Base-by-base conservation (phyloP, 1,284 basidiomycete species). In the Cryptococcus maquisensis region DNA sequence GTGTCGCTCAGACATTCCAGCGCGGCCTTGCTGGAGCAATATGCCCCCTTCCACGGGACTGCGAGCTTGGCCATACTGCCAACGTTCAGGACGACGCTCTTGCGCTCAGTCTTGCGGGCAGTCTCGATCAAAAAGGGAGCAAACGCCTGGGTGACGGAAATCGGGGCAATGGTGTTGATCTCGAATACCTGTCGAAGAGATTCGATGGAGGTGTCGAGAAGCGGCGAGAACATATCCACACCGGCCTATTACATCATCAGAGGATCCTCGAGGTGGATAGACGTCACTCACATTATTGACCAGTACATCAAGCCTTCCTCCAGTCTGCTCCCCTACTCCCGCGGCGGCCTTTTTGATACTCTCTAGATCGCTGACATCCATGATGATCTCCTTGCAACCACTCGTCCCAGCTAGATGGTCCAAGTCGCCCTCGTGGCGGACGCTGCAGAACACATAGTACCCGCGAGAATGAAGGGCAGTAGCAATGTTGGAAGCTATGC, bases 71-170 rank as follows among this genome's bases (percentile, higher is more conserved):
- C 49, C 7, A 54, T 54, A 40, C 49, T 57, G 7, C 62, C 62
- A 37, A 66, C 52, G 37, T 67, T 67, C 43, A 67, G 20, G 20
- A 65, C 50, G 10, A 37, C 41, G 18, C 40, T 51, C 41, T 45
- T 43, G 26, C 28, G 40, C 9, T n/a, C 41, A 6, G 39, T 16
- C 23, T 36, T n/a, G 7, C 23, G n/a, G 4, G 41, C 49, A 10
- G 49, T 23, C 26, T 51, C 24, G 26, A 51, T 32, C n/a, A 51
- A 28, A 4, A 44, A 32, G 12, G 49, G 42, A 4, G 39, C 32
- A 42, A 58, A 62, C 1, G 55, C 61, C 38, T 68, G 66, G 10
- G 47, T 49, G 24, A 64, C 37, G 1, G 57, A 45, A 2, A 68
- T 35, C 1, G 56, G 55, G 13, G 52, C 64, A 18, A 65, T 47